Base-by-base conservation (phyloP, 2,329 filamentous ascomycete genomes). In the Alternaria conjuncta region DNA sequence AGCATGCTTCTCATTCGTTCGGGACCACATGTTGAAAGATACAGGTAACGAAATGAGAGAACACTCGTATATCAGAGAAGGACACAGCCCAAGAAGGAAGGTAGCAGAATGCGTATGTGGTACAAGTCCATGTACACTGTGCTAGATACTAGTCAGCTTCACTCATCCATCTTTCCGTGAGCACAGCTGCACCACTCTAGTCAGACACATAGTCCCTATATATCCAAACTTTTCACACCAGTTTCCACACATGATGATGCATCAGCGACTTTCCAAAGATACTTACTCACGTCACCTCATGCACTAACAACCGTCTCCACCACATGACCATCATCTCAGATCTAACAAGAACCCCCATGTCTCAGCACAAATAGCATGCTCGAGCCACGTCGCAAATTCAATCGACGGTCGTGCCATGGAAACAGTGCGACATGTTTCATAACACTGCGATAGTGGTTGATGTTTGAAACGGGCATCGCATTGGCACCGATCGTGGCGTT, bases 341-440 rank as follows among this genome's bases (percentile, higher is more conserved):
- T 36, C 36, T 41, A 18, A 41, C 36, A 41, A 41, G 36, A 41
- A 41, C 36, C 36, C 36, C 18, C 18, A 23, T 13, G 5, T 51
- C 26, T 32, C 18, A 36, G 20, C 49, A 6, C 21, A 32, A 25
- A 36, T n/a, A 21, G 49, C 36, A 41, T 32, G 30, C 49, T 53
- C 28, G 49, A 32, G 30, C 30, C 32, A 41, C 30, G 49, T 53
- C 15, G 49, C 49, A 23, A 32, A 23, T n/a, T 4, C 11, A 11
- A 18, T 36, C 6, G 12, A 21, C 12, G 11, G 28, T 26, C 21
- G n/a, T 20, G 32, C 46, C n/a, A 62, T 53, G 30, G 23, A 45
- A 15, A 53, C 13, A 18, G 46, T 53, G 56, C 47, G 56, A 53
- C 46, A 58, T 25, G 56, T 53, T 58, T 58, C 56, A 58, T 51